A percentile compares a stretch with the other conserved stretches of the same genome.
These are phyloP conservation scores for Colletotrichum paranaense DNA, from an alignment of 2,329 filamentous ascomycete species.

Conservation along the genomic window DNA sequence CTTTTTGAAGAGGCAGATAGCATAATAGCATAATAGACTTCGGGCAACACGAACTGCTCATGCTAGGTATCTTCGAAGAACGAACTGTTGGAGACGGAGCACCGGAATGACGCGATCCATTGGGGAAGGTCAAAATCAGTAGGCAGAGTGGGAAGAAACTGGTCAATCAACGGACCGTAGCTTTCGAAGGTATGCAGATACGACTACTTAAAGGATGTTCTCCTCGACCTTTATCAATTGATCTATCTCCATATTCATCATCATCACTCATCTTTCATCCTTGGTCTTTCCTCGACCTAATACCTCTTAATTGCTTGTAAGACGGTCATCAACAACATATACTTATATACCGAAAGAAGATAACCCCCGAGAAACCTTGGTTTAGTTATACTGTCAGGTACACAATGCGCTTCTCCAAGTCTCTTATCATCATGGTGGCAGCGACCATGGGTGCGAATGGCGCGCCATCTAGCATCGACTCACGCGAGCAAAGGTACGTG, in stretches of 20 bases:
- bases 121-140: not conserved
- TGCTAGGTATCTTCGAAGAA: constrained; percentile 7
- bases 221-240: not conserved
- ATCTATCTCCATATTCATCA: not conserved
- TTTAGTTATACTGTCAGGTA: not conserved
- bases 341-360: not conserved
- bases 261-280: not conserved
- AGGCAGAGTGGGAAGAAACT: not conserved
- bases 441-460: constrained; percentile 31
- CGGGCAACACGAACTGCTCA: not conserved
- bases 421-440: constrained; percentile 32
- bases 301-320: not conserved
- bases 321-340: not conserved
- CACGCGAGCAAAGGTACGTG: constrained; percentile 19
- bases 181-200: not conserved
- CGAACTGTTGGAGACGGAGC: constrained; percentile 16
- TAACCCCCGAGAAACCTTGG: not conserved
- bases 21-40: constrained; percentile 33
- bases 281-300: not conserved
- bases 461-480: constrained; percentile 18
- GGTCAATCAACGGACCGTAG: not conserved
- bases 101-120: not conserved
- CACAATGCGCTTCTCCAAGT: constrained; percentile 33
- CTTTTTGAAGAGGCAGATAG: not conserved
- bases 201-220: not conserved